Evolutionary conservation across 2,329 filamentous ascomycete species (phyloP), one percentile per base, ranked within the genome.

Genomic region (Ambrosiella cleistominuta): DNA sequence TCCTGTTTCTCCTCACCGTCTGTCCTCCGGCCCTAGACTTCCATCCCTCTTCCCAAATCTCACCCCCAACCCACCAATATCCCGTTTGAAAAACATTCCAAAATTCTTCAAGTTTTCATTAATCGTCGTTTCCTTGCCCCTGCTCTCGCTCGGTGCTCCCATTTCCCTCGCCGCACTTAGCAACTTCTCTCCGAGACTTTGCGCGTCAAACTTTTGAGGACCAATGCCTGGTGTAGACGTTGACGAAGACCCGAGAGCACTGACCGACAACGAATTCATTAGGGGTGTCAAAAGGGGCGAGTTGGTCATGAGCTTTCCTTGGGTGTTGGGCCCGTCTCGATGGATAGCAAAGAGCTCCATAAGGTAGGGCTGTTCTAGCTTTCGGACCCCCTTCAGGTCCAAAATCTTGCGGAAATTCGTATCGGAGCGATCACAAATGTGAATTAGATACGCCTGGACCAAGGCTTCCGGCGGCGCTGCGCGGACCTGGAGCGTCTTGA

Each of bases 91-190:
- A 72, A 97, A 96, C 71, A 95, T 96, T 27, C 91, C 91, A 70
- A 98, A 87, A 68, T 88, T 95, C 72, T 88, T 90, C 70, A 97
- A 68, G 70, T 96, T 96, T 70, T 95, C 90, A 67, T 96, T 95
- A 63, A 96, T 79, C 56, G 85, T 88, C 7, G 79, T 80, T 6
- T 67, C 63, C 15, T 70, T 68, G 57, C 80, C 85, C 3, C 86
- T 86, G 64, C 94, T 88, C 66, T 96, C 89, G 3, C 67, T 63
- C 17, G 70, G 68, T 57, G 80, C 85, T 3, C 86, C 86, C 64
- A 95, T 88, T 66, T 96, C 89, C 62, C 89, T 78, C 7, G 90
- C 90, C 35, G 88, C 89, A 65, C 84, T 94, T 63, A 97, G 83
- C 60, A 97, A 73, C 65, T 89, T 91, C 67, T 89, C 90, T 1